Evolutionary conservation across 2,329 filamentous ascomycete genomes (phyloP).

Genomic region (Paecilomyces formosus): DNA sequence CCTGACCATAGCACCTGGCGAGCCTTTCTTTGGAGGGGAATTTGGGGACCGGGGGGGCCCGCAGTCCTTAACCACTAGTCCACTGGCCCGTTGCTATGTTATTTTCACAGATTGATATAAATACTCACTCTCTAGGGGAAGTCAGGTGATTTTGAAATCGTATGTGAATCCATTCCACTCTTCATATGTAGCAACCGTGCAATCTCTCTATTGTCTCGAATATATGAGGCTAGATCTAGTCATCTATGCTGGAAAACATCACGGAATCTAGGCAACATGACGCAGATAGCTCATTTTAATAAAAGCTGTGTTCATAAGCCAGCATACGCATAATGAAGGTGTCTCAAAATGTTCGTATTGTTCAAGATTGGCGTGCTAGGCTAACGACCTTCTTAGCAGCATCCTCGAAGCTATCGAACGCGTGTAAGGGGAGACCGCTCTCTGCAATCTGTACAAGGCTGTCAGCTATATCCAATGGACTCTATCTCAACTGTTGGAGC

Average conservation of each 20-base stretch:
- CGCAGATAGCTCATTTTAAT: too few species aligned
- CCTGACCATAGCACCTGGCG: neutral
- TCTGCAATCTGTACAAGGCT: slow-evolving; percentile 46
- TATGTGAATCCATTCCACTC: too few species aligned
- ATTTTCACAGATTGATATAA: too few species aligned
- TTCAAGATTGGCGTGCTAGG: slow-evolving; percentile 32
- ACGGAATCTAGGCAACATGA: too few species aligned
- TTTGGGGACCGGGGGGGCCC: neutral
- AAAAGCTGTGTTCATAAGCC: neutral
- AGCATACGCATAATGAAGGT: neutral
- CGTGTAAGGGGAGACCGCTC: slow-evolving; percentile 60
- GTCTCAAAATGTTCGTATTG: neutral
- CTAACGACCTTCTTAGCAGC: slow-evolving; percentile 61
- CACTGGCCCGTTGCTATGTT: too few species aligned
- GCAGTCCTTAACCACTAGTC: neutral
- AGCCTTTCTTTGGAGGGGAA: neutral
- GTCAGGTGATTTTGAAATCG: neutral
- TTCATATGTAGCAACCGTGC: too few species aligned
- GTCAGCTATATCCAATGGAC: neutral
- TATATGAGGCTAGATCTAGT: too few species aligned
- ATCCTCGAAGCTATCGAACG: slow-evolving; percentile 68
- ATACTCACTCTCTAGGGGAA: neutral
- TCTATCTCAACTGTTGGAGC: slow-evolving; percentile 9
- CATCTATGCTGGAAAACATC: too few species aligned
- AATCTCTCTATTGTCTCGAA: too few species aligned